Evolutionary conservation across 441 rosid genomes (phyloP).

Genomic region (Metrosideros polymorpha): DNA sequence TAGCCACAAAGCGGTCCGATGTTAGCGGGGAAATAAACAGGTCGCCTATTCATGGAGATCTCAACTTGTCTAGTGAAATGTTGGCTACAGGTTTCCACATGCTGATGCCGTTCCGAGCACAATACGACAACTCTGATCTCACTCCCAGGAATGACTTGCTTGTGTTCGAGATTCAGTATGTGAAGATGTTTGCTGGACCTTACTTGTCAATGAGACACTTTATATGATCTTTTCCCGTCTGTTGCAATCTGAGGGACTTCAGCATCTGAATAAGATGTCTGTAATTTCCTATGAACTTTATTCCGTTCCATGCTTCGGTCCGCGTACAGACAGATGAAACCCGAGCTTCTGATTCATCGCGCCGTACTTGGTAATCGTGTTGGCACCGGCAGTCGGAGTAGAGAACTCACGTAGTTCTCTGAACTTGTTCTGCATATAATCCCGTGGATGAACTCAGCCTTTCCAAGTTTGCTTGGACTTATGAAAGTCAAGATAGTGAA

Average conservation of each 20-base stretch:
- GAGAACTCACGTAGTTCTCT: neutral
- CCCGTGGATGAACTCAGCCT: neutral
- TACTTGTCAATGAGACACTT: neutral
- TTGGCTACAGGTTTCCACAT: neutral
- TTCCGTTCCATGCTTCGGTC: neutral
- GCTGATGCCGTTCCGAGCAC: neutral
- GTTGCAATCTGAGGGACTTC: neutral
- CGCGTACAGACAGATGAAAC: neutral
- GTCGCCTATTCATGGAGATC: neutral
- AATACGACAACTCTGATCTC: neutral
- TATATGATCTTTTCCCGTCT: neutral
- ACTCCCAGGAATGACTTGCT: neutral
- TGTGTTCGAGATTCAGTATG: neutral
- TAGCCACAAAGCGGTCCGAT: neutral
- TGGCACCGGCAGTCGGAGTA: neutral
- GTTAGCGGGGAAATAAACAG: neutral
- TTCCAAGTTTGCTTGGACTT: neutral
- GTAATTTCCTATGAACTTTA: neutral
- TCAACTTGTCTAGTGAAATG: neutral
- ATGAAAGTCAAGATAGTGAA: neutral
- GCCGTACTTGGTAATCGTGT: neutral
- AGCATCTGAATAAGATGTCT: neutral
- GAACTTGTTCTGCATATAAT: neutral
- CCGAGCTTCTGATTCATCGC: neutral
- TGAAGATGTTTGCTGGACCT: neutral